Evolutionary conservation across 2,329 filamentous ascomycete species (phyloP).

Genomic region (Xylariaceae sp.): DNA sequence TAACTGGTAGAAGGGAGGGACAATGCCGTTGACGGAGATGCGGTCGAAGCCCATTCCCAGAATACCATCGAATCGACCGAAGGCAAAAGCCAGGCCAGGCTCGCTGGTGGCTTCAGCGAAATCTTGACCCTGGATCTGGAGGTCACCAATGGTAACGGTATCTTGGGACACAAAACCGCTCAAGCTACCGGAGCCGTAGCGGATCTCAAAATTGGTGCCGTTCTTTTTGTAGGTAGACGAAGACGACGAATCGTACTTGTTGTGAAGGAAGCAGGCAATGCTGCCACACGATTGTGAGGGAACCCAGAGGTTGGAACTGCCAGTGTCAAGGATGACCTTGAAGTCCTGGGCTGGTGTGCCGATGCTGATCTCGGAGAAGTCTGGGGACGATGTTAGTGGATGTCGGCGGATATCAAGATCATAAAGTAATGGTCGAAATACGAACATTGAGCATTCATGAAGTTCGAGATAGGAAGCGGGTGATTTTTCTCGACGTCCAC

Average conservation of each 20-base stretch:
- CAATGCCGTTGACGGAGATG: constrained; percentile 93
- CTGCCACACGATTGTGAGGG: constrained; percentile 84
- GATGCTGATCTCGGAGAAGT: constrained; percentile 95
- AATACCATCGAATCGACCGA: constrained; percentile 95
- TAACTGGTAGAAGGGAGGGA: constrained; percentile 96
- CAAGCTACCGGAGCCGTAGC: constrained; percentile 90
- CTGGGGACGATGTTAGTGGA: constrained; percentile 40
- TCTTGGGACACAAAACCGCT: constrained; percentile 93
- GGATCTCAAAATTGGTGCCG: constrained; percentile 85
- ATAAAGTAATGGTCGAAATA: constrained; percentile 16
- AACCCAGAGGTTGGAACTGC: constrained; percentile 98
- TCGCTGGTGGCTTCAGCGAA: constrained; percentile 96
- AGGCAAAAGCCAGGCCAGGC: constrained; percentile 94
- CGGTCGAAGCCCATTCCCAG: constrained; percentile 90
- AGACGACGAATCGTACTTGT: constrained; percentile 85
- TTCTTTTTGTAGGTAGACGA: constrained; percentile 94
- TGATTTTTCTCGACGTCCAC: constrained; percentile 64
- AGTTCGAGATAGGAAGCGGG: constrained; percentile 88
- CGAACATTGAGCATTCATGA: constrained; percentile 97
- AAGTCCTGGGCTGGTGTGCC: constrained; percentile 89
- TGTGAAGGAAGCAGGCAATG: constrained; percentile 97
- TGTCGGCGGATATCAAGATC: too few relatives aligned
- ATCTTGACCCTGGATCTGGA: constrained; percentile 82
- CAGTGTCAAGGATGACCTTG: constrained; percentile 98
- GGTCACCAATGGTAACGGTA: constrained; percentile 77